Percentiles rank a stretch among this genome's conserved stretches.
Conservation (phyloP, 2,329 filamentous ascomycete genomes). For the Botryosphaeria dothidea region DNA sequence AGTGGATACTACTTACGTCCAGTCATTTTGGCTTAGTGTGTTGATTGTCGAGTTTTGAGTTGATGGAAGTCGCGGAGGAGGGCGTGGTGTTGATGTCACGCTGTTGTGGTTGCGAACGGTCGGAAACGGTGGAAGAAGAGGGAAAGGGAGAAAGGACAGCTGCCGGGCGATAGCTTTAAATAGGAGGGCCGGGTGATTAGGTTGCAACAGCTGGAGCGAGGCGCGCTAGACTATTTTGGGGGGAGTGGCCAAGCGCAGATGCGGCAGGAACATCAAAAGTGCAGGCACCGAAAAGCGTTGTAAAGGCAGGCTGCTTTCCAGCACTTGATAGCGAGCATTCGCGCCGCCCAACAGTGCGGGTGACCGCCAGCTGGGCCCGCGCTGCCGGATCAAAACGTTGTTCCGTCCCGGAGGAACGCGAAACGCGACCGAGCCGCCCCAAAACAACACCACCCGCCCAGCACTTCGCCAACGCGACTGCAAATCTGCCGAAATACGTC, state of each 20-base stretch:
- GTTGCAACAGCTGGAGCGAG: slow-evolving; percentile 16
- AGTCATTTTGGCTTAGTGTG: slow-evolving; percentile 49
- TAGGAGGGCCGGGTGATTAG: slow-evolving; percentile 32
- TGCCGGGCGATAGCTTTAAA: slow-evolving; percentile 33
- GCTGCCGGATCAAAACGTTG: neutral
- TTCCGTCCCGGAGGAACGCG: slow-evolving; percentile 1
- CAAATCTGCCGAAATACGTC: neutral
- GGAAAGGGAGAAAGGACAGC: slow-evolving; percentile 29
- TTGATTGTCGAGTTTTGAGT: slow-evolving; percentile 11
- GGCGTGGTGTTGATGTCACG: slow-evolving; percentile 22
- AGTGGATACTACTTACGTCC: slow-evolving; percentile 44
- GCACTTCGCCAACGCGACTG: neutral
- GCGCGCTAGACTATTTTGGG: slow-evolving; percentile 16
- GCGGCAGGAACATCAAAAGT: slow-evolving; percentile 14
- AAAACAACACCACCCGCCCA: neutral
- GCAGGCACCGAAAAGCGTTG: slow-evolving; percentile 12
- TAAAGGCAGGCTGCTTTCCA: slow-evolving; percentile 15
- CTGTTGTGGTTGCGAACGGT: neutral
- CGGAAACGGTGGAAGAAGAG: slow-evolving; percentile 19
- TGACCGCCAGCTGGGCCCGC: neutral
- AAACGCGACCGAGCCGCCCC: neutral
- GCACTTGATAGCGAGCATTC: slow-evolving; percentile 12
- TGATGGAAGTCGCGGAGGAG: slow-evolving; percentile 27
- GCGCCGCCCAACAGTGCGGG: neutral
- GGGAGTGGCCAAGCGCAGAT: slow-evolving; percentile 8